A percentile compares a stretch with the other conserved stretches of the same genome.
Evolutionary conservation across 441 rosid genomes (phyloP).

Genomic region (Iberis amara): DNA sequence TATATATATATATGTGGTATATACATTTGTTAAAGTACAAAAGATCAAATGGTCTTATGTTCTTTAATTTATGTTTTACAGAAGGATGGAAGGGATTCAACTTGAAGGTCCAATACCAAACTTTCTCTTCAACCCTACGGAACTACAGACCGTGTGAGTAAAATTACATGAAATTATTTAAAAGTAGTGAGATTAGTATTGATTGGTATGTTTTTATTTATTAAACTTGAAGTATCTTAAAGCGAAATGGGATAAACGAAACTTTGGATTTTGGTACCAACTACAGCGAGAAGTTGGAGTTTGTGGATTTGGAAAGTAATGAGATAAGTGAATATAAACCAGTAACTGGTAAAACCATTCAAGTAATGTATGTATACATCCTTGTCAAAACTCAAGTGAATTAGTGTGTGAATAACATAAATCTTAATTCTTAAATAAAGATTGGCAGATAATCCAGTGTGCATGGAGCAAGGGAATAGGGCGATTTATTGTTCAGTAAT

Average conservation of each 20-base stretch:
- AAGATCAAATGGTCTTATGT: too few relatives aligned
- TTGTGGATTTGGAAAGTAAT: conserved; percentile 51
- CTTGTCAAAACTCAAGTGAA: conserved; percentile 11
- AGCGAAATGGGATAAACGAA: conserved; percentile 43
- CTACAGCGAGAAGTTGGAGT: conserved; percentile 36
- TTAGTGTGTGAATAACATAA: too few relatives aligned
- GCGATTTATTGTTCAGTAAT: conserved; percentile 34
- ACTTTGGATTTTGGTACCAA: conserved; percentile 45
- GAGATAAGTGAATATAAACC: conserved; percentile 27
- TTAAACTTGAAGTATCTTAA: conserved; percentile 42
- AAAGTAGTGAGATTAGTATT: neutral
- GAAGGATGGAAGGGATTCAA: conserved; percentile 51
- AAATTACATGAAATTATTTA: neutral
- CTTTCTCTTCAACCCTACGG: conserved; percentile 43
- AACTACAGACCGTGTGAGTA: conserved; percentile 60
- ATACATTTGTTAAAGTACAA: too few relatives aligned
- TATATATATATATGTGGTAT: neutral
- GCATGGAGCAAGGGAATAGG: conserved; percentile 33
- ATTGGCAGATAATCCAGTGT: conserved; percentile 52
- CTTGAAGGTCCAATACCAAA: conserved; percentile 52
- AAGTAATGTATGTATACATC: conserved; percentile 42
- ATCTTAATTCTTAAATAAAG: too few relatives aligned
- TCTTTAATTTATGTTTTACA: conserved; percentile 36
- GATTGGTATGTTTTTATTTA: neutral
- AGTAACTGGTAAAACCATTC: conserved; percentile 16